Evolutionary conservation across 2,329 filamentous ascomycete genomes (phyloP).

Genomic region (Fusarium domesticum): DNA sequence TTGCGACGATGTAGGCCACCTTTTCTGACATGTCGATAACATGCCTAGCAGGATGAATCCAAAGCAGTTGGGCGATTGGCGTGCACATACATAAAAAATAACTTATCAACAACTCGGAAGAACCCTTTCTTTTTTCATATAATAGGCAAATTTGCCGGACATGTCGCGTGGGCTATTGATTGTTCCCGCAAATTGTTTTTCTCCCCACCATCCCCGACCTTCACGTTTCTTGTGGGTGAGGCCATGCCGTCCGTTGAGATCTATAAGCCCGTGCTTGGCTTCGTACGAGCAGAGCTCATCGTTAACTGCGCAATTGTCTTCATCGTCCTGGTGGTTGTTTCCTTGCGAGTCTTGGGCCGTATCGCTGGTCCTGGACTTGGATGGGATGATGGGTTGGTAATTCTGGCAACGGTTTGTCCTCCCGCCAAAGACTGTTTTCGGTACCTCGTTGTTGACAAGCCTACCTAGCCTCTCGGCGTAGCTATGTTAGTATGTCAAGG

Average conservation of each 20-base stretch:
- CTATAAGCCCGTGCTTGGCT: conserved; percentile 17
- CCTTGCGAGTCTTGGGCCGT: conserved; percentile 28
- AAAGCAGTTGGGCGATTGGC: not conserved
- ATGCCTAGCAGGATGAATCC: not conserved
- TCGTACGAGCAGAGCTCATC: conserved; percentile 29
- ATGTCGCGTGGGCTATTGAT: not conserved
- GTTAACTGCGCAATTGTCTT: conserved; percentile 33
- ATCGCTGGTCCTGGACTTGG: conserved; percentile 33
- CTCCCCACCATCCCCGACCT: not conserved
- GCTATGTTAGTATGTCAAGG: conserved; percentile 30
- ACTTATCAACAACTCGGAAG: too few relatives aligned
- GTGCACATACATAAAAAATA: not conserved
- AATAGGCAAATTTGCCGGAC: not conserved
- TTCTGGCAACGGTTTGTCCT: conserved; percentile 25
- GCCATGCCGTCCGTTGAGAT: conserved; percentile 11
- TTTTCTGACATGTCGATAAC: not conserved
- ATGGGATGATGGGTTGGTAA: conserved; percentile 33
- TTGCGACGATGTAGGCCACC: not conserved
- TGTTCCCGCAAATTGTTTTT: not conserved
- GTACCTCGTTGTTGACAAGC: conserved; percentile 5
- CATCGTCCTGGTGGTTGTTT: conserved; percentile 29
- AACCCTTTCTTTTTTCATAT: not conserved
- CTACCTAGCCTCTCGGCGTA: conserved; percentile 23
- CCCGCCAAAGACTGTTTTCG: too few relatives aligned
- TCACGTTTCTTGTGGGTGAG: conserved; percentile 1